Conservation (phyloP, 176 grass and related monocot species). For the Paspalum notatum region DNA sequence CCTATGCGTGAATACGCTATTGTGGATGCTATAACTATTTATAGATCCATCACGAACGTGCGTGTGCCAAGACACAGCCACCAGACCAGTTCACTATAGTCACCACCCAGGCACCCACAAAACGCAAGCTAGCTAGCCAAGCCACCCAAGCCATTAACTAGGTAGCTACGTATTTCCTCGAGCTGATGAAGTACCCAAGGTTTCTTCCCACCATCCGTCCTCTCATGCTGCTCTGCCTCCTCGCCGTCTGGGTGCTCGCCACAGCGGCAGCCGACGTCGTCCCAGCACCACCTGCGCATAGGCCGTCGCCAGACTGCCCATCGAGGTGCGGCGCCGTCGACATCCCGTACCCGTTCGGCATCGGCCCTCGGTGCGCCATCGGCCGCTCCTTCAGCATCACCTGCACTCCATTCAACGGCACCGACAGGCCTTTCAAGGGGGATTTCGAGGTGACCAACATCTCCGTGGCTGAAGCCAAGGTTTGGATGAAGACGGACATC, state of each 20-base stretch:
- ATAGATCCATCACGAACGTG: no score
- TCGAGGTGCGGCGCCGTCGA: conserved; percentile 9
- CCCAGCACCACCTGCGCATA: not conserved
- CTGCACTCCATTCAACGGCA: not conserved
- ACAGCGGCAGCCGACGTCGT: not conserved
- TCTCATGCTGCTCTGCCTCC: not conserved
- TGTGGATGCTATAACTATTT: no score
- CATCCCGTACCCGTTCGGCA: conserved; percentile 27
- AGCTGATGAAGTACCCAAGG: no score
- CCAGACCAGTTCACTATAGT: no score
- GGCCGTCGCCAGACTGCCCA: not conserved
- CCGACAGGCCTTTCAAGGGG: not conserved
- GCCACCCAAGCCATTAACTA: no score
- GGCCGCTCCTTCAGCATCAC: not conserved
- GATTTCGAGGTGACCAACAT: not conserved
- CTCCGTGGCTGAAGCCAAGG: not conserved
- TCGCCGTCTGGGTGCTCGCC: not conserved
- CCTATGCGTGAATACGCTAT: no score
- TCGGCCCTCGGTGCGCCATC: not conserved
- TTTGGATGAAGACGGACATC: not conserved
- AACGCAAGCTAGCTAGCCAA: no score
- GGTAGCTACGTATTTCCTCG: no score
- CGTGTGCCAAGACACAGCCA: no score
- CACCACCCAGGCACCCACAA: no score
- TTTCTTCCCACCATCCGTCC: not conserved